A percentile compares a stretch with the other conserved stretches of the same genome.
Conservation (phyloP, 139 green algal species). For the Tetradesmus lagerheimii region DNA sequence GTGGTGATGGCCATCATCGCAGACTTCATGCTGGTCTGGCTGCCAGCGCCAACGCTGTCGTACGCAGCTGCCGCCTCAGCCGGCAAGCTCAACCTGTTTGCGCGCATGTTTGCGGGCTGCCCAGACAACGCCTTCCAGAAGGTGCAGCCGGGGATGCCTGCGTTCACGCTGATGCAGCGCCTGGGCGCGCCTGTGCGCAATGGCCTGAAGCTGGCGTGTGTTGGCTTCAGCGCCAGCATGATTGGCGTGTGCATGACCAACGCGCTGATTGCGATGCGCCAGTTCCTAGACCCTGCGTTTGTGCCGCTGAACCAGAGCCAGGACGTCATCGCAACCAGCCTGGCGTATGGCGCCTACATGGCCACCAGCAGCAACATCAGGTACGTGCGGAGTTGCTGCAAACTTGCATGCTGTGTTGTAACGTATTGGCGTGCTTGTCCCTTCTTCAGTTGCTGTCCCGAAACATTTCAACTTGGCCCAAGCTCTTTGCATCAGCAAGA, state of each 20-base stretch:
- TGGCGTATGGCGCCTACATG: slow-evolving; percentile 98
- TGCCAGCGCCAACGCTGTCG: slow-evolving; percentile 92
- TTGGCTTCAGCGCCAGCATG: slow-evolving; percentile 81
- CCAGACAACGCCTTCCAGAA: slow-evolving; percentile 98
- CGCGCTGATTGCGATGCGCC: slow-evolving; percentile 69
- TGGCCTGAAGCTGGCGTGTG: slow-evolving; percentile 90
- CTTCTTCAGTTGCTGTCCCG: too few relatives aligned
- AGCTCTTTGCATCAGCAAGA: too few relatives aligned
- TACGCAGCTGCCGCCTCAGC: slow-evolving; percentile 44
- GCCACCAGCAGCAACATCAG: slow-evolving; percentile 91
- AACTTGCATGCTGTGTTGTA: too few relatives aligned
- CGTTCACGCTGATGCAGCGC: slow-evolving; percentile 87
- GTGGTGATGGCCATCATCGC: slow-evolving; percentile 98
- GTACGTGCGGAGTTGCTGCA: slow-evolving; percentile 46
- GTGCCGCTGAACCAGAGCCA: slow-evolving; percentile 81
- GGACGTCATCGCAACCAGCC: slow-evolving; percentile 83
- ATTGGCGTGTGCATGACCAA: slow-evolving; percentile 94
- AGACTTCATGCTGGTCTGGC: slow-evolving; percentile 99
- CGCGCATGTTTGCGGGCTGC: slow-evolving; percentile 83
- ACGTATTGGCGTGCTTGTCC: too few relatives aligned
- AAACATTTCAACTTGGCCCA: too few relatives aligned
- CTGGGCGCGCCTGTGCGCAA: slow-evolving; percentile 86
- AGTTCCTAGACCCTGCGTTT: slow-evolving; percentile 80
- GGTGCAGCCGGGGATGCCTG: slow-evolving; percentile 70
- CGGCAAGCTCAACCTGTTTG: slow-evolving; percentile 8